These are phyloP conservation scores for Aspergillus cejpii DNA, from an alignment of 2,329 filamentous ascomycete genomes.

Conservation along the genomic window DNA sequence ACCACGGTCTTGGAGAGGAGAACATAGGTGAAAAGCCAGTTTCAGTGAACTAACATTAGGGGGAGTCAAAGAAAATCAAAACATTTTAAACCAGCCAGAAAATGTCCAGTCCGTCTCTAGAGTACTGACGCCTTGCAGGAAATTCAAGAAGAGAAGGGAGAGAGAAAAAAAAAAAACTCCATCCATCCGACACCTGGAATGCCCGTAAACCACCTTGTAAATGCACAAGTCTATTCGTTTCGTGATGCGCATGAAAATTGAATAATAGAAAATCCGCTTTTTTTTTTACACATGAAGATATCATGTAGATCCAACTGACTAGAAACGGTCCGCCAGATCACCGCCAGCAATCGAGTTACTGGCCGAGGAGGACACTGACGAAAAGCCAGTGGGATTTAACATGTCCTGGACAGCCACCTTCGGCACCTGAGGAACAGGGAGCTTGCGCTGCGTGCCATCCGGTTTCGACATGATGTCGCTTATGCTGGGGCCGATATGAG, in stretches of 20 bases:
- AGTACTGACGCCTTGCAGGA: slow-evolving; percentile 20
- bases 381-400: slow-evolving; percentile 62
- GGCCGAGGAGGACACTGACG: slow-evolving; percentile 69
- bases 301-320: slow-evolving; percentile 11
- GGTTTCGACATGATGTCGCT: slow-evolving; percentile 87
- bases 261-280: slow-evolving; percentile 10
- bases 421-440: slow-evolving; percentile 81
- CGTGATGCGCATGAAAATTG: slow-evolving; percentile 31
- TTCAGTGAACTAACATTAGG: slow-evolving; percentile 1
- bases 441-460: slow-evolving; percentile 80
- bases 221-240: slow-evolving; percentile 40
- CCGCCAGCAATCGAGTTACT: slow-evolving; percentile 70
- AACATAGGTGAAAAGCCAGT: slow-evolving; percentile 2
- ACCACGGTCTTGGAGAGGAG: slow-evolving; percentile 1
- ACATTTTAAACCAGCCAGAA: slow-evolving; percentile 11
- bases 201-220: slow-evolving; percentile 32
- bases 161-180: slow-evolving; percentile 7
- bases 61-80: slow-evolving; percentile 11
- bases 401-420: slow-evolving; percentile 85
- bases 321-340: slow-evolving; percentile 56
- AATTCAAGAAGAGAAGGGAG: slow-evolving; percentile 10
- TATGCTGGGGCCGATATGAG: slow-evolving; percentile 66
- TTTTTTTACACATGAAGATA: slow-evolving; percentile 10
- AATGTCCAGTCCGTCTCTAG: slow-evolving; percentile 24
- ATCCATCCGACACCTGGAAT: slow-evolving; percentile 32